A percentile compares a stretch with the other conserved stretches of the same genome.
phyloP scores from a whole-genome alignment of 495 filamentous ascomycete species.

The Aspergillus funiculosus region DNA sequence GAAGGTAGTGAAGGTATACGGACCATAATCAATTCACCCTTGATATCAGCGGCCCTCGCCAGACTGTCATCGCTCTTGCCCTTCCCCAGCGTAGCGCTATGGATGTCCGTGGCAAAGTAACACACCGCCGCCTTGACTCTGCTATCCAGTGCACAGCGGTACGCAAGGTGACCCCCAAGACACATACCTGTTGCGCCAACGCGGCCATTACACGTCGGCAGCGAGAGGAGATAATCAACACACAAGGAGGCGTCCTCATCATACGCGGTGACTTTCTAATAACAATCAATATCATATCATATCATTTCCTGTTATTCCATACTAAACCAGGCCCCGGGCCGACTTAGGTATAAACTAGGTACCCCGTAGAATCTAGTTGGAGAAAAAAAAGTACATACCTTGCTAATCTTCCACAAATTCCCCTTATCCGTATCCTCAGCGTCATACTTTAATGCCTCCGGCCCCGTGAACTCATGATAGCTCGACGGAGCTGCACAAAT shows the following conservation, averaged over 20 bases:
- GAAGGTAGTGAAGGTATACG: conserved; percentile 11
- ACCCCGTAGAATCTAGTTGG: neutral
- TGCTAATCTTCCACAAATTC: conserved; percentile 78
- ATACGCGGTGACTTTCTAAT: conserved; percentile 74
- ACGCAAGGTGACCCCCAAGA: conserved; percentile 85
- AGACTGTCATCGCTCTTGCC: conserved; percentile 65
- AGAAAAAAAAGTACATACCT: conserved; percentile 41
- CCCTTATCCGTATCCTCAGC: conserved; percentile 81
- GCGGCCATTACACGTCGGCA: conserved; percentile 76
- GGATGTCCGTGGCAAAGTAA: conserved; percentile 93
- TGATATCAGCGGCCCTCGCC: conserved; percentile 61
- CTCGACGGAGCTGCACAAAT: conserved; percentile 86
- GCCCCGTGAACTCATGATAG: conserved; percentile 89
- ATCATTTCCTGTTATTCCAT: too few species aligned
- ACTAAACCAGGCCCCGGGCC: too few species aligned
- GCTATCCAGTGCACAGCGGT: conserved; percentile 73
- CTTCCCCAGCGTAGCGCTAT: conserved; percentile 65
- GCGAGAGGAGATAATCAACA: conserved; percentile 67
- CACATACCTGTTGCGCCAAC: conserved; percentile 94
- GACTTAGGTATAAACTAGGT: too few species aligned
- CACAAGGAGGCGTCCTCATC: conserved; percentile 74
- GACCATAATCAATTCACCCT: conserved; percentile 69
- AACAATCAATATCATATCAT: conserved; percentile 6
- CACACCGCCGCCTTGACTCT: conserved; percentile 71
- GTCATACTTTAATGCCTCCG: conserved; percentile 80